Evolutionary conservation across 176 grass and related monocot species (phyloP).

Genomic region (Leersia perrieri): DNA sequence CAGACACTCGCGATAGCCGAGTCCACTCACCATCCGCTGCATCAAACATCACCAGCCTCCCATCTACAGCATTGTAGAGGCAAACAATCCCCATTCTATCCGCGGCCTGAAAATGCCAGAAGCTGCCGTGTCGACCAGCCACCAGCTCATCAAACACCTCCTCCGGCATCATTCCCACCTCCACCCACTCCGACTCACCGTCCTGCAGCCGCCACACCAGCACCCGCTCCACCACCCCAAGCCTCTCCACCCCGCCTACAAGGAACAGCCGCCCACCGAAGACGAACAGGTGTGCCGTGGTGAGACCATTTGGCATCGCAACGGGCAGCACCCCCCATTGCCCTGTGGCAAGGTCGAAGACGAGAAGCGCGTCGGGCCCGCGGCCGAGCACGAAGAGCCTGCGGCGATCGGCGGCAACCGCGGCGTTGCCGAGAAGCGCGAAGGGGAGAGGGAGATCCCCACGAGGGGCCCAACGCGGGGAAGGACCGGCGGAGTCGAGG

Average conservation of each 20-base stretch:
- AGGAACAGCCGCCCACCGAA: conserved; percentile 39
- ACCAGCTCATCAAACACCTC: conserved; percentile 38
- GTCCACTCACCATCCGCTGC: conserved; percentile 14
- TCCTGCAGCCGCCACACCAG: conserved; percentile 36
- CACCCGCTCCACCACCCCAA: conserved; percentile 15
- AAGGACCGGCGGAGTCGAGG: conserved; percentile 25
- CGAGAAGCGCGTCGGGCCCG: conserved; percentile 36
- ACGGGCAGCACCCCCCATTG: conserved; percentile 17
- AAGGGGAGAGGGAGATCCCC: conserved; percentile 25
- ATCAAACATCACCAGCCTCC: conserved; percentile 56
- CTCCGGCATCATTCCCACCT: conserved; percentile 27
- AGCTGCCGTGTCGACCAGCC: conserved; percentile 15
- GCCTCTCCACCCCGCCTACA: conserved; percentile 40
- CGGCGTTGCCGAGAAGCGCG: conserved; percentile 34
- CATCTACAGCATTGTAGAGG: conserved; percentile 43
- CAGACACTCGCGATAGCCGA: conserved; percentile 12
- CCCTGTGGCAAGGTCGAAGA: conserved; percentile 28
- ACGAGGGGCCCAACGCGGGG: conserved; percentile 27
- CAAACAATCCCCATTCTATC: conserved; percentile 52
- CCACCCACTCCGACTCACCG: neutral
- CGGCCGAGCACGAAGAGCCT: conserved; percentile 46
- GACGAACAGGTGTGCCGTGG: conserved; percentile 34
- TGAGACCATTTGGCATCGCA: conserved; percentile 35
- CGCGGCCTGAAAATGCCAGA: conserved; percentile 44
- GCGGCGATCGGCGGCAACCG: neutral